A percentile compares a stretch with the other conserved stretches of the same genome.
Conservation (phyloP, 1,284 basidiomycete genomes). For the Hemileia vastatrix region DNA sequence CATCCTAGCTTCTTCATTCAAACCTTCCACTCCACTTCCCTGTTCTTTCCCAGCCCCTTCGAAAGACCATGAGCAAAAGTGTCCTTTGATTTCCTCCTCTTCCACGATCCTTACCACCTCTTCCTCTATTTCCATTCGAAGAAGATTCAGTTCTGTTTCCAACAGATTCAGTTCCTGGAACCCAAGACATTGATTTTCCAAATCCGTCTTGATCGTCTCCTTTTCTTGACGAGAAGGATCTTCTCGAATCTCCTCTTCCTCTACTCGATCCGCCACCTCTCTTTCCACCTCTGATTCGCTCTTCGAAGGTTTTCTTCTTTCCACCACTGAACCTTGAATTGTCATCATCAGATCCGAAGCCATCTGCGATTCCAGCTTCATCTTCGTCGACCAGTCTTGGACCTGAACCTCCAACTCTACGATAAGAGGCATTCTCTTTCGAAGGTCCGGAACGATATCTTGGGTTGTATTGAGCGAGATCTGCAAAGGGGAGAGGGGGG, state of each 20-base stretch:
- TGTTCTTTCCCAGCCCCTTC: constrained; percentile 38
- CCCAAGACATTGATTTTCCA: constrained; percentile 30
- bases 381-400: constrained; percentile 29
- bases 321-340: constrained; percentile 46
- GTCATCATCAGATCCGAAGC: constrained; percentile 3
- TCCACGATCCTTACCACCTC: constrained; percentile 47
- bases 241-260: constrained; percentile 49
- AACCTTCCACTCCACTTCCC: constrained; percentile 57
- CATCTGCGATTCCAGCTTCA: constrained; percentile 12
- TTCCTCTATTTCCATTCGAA: constrained; percentile 38
- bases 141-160: constrained; percentile 52
- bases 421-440: constrained; percentile 46
- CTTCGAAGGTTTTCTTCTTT: constrained; percentile 25
- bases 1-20: constrained; percentile 63
- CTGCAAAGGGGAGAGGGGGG: constrained; percentile 26
- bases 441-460: constrained; percentile 45
- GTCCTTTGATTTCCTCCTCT: constrained; percentile 57
- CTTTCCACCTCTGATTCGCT: constrained; percentile 27
- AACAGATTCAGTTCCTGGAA: constrained; percentile 28
- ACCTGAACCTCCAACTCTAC: constrained; percentile 37
- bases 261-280: constrained; percentile 13
- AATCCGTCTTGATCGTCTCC: constrained; percentile 20
- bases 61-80: constrained; percentile 39
- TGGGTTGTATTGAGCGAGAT: constrained; percentile 44
- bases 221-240: constrained; percentile 45